Conservation (phyloP, 306 rosid species). For the Clitoria ternatea region DNA sequence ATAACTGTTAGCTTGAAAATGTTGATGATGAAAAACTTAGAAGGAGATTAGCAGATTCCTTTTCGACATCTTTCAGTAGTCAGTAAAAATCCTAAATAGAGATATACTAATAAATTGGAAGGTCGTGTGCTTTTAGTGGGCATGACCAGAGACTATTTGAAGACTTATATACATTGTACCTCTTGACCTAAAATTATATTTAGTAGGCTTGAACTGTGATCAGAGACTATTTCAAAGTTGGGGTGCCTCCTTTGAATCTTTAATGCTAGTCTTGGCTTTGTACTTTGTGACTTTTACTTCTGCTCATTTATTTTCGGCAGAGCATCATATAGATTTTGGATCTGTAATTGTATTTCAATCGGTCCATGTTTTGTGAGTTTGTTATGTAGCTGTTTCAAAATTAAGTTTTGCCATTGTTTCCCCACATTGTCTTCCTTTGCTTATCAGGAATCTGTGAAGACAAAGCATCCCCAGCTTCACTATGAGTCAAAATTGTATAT, state of each 20-base stretch:
- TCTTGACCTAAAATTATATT: background rate
- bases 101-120: background rate
- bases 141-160: background rate
- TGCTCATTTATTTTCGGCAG: background rate
- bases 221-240: background rate
- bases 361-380: slow-evolving; percentile 5
- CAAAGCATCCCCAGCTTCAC: slow-evolving; percentile 98
- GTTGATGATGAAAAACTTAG: slow-evolving; percentile 12
- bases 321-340: background rate
- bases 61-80: background rate
- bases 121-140: background rate
- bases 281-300: background rate
- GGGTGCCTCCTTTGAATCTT: slow-evolving; percentile 2
- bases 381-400: slow-evolving; percentile 4
- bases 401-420: background rate
- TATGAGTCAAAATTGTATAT: slow-evolving; percentile 92
- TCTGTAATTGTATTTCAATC: background rate
- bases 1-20: background rate
- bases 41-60: slow-evolving; percentile 14
- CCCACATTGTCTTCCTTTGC: slow-evolving; percentile 17
- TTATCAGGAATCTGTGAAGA: slow-evolving; percentile 82
- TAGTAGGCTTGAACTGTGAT: too few species aligned
- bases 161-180: background rate
- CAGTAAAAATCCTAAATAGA: background rate
- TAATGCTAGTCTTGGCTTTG: background rate